These are phyloP conservation scores for Colletotrichum shisoi DNA, from an alignment of 2,329 filamentous ascomycete genomes.

Conservation along the genomic window DNA sequence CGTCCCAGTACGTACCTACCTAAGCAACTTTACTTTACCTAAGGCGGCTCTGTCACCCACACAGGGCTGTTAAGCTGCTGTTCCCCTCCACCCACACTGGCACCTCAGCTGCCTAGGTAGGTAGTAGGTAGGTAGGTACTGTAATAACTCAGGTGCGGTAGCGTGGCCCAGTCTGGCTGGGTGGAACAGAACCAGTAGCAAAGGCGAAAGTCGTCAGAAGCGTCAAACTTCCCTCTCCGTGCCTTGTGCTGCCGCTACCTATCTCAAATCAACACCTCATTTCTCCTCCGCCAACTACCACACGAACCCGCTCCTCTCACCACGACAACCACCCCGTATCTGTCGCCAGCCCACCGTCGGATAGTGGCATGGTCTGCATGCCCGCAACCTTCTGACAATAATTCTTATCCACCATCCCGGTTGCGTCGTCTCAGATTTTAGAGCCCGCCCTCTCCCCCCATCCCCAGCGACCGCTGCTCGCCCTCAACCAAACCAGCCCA, in stretches of 20 bases:
- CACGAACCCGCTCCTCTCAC: conserved; percentile 15
- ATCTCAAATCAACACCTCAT: conserved; percentile 36
- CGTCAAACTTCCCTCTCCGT: conserved; percentile 39
- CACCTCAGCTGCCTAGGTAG: background rate
- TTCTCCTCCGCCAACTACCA: conserved; percentile 28
- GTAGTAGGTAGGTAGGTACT: too few species aligned
- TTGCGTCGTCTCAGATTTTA: conserved; percentile 40
- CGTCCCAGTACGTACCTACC: conserved; percentile 28
- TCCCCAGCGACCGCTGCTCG: conserved; percentile 38
- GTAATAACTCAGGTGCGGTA: conserved; percentile 12
- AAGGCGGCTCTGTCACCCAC: conserved; percentile 30
- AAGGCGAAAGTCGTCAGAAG: conserved; percentile 34
- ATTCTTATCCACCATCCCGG: conserved; percentile 33
- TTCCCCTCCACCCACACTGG: conserved; percentile 24
- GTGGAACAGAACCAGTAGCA: conserved; percentile 23
- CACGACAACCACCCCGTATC: conserved; percentile 29
- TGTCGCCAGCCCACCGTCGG: conserved; percentile 31
- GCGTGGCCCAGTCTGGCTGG: conserved; percentile 6
- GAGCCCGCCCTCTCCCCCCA: conserved; percentile 34
- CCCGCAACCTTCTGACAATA: conserved; percentile 30
- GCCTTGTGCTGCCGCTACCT: conserved; percentile 28
- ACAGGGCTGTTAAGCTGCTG: conserved; percentile 27
- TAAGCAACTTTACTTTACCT: conserved; percentile 17
- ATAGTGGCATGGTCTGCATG: conserved; percentile 38
- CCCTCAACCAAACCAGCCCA: conserved; percentile 39